Evolutionary conservation across 352 stramenopile species (phyloP), one percentile per base, ranked within the genome.

Genomic region (Pythium scleroteichum): DNA sequence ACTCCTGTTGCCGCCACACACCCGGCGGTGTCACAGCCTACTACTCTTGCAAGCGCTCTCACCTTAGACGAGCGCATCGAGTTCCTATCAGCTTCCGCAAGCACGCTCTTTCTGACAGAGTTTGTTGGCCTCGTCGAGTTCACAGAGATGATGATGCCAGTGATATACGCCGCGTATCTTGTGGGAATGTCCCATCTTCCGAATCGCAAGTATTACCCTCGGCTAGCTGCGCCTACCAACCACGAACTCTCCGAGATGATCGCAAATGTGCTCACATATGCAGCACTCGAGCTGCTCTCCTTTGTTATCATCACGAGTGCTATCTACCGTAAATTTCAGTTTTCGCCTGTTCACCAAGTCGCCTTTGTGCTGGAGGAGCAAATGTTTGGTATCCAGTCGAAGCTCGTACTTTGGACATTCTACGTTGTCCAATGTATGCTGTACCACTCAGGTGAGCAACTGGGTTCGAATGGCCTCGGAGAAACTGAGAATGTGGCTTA

Each of bases 341-440:
- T 68, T 24, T 76, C 72, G 10, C 35, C 54, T 1, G 20, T 71
- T 7, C 46, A 69, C 22, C 71, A 79, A 47, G 50, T 82, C 3
- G 59, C 63, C 0, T 82, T 78, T 24, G 71, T 82, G 32, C 50
- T 82, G 5, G 64, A 75, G 17, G 42, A 10, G 5, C 67, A 78
- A 2, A 27, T 27, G 16, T 33, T 42, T 16, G 44, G 64, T 4
- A 53, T 73, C 5, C 70, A 78, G 49, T 69, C 70, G 2, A 78
- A 76, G 24, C 62, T 82, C 1, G 55, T 69, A 7, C 56, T 76
- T 8, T 77, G 74, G 27, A 68, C 74, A 4, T 56, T 76, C 33
- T 82, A 78, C 32, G 60, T 78, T 42, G 60, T 82, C 42, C 70
- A 82, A 22, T 61, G 62, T 5, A 71, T 66, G 29, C 24, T 81